Base-by-base conservation (phyloP, 1,139 yeast species). In the Taphrina confusa region DNA sequence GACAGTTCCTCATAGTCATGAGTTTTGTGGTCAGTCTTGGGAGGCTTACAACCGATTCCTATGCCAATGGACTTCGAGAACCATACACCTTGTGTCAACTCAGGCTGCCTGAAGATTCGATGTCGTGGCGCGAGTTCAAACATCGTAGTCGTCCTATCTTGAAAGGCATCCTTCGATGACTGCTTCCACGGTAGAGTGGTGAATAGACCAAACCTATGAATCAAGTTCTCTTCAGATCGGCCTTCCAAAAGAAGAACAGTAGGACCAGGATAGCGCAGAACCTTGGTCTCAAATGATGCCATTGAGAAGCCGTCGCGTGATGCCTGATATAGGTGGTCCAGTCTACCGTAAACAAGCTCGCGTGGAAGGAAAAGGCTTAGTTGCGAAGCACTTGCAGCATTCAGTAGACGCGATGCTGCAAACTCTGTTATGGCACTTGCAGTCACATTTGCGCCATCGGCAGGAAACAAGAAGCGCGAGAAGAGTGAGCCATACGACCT, bases 221-320 rank as follows among this genome's bases (percentile, higher is more conserved):
- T n/a, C 37, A 16, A 23, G 22, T 23, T 25, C 11, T 27, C 37
- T 11, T 12, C 36, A 5, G 16, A 16, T 23, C 25, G 37, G 2
- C 56, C 56, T 11, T 12, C n/a, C 34, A 50, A 6, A 9, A 50
- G 34, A 25, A 50, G 46, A 6, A 50, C 34, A 23, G 56, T 50
- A 2, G 46, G 34, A 11, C 56, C 56, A 11, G 56, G 56, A 37
- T 50, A 50, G 8, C 46, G 45, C 36, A 50, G 37, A 18, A 50
- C 56, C 30, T 50, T 50, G 25, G 34, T 37, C 25, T 50, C 56
- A 18, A 37, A 50, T 11, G 46, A 25, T 2, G 46, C 46, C 56
- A 39, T 37, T 8, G 46, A 37, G 36, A 50, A 50, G 9, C 56
- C 56, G 20, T 50, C 56, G 11, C 18, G 34, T 18, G 46, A 37